A percentile compares a stretch with the other conserved stretches of the same genome.
These are phyloP conservation scores for Coffea canephora DNA, from an alignment of 257 asterid species.

Conservation along the genomic window DNA sequence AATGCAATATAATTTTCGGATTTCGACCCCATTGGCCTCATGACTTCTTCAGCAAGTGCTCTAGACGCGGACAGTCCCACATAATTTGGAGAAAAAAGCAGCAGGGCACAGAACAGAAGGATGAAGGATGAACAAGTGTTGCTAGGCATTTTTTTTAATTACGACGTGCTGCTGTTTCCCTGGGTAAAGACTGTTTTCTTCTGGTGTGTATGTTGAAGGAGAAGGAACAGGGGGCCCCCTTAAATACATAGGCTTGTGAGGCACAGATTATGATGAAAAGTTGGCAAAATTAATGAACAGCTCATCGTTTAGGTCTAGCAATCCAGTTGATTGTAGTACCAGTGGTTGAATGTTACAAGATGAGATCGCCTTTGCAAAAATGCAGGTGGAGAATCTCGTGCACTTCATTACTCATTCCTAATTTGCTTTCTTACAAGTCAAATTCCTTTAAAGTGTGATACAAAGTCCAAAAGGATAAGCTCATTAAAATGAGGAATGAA, in stretches of 20 bases:
- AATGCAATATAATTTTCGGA: slow-evolving; percentile 24
- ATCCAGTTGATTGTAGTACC: background rate
- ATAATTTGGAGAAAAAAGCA: slow-evolving; percentile 5
- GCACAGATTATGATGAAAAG: slow-evolving; percentile 12
- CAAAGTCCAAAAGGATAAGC: background rate
- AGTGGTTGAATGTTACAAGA: slow-evolving; percentile 6
- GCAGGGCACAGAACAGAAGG: background rate
- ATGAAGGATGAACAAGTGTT: background rate
- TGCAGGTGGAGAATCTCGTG: slow-evolving; percentile 32
- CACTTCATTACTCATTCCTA: slow-evolving; percentile 22
- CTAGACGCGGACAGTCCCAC: background rate
- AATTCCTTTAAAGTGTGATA: background rate
- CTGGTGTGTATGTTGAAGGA: background rate
- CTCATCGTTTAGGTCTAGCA: slow-evolving; percentile 39
- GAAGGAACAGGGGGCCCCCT: slow-evolving; percentile 9
- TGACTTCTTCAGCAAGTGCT: slow-evolving; percentile 15
- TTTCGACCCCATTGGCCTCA: slow-evolving; percentile 28
- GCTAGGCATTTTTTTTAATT: background rate
- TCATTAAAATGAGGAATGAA: background rate
- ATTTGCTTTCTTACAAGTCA: slow-evolving; percentile 14
- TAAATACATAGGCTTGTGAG: slow-evolving; percentile 38
- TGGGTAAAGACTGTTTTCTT: background rate
- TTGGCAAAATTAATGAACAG: slow-evolving; percentile 32
- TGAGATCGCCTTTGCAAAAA: slow-evolving; percentile 7
- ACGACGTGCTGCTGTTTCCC: background rate